Evolutionary conservation across 352 stramenopile species (phyloP).

Genomic region (Thalassiosira mediterranea): DNA sequence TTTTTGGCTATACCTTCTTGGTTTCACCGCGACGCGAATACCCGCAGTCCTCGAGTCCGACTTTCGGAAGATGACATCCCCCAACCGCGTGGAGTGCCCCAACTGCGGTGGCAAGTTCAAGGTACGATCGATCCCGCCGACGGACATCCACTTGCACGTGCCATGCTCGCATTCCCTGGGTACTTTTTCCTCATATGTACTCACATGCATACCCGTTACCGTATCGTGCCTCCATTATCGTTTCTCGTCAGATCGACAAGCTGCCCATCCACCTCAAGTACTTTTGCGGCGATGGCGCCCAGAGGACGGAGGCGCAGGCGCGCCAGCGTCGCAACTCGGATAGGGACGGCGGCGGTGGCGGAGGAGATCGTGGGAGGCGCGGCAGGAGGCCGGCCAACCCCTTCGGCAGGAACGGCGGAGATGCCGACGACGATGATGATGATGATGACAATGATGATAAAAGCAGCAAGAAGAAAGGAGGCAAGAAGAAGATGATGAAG

Average conservation of each 20-base stretch:
- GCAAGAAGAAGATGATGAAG: constrained; percentile 19
- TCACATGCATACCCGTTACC: too few relatives aligned
- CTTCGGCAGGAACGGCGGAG: constrained; percentile 6
- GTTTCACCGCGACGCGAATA: too few relatives aligned
- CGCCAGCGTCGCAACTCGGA: constrained; percentile 80
- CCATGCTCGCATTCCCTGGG: too few relatives aligned
- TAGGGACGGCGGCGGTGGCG: constrained; percentile 17
- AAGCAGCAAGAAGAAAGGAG: constrained; percentile 13
- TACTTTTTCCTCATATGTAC: too few relatives aligned
- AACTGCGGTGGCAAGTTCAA: constrained; percentile 90
- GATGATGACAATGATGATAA: neutral
- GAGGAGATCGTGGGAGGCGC: constrained; percentile 19
- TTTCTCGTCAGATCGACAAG: constrained; percentile 88
- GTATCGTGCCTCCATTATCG: too few relatives aligned
- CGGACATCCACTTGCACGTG: too few relatives aligned
- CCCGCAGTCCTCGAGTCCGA: constrained; percentile 86
- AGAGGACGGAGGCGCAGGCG: constrained; percentile 92
- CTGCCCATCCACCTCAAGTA: constrained; percentile 93
- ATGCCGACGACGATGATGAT: constrained; percentile 9
- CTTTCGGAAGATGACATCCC: constrained; percentile 88
- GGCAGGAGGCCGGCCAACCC: constrained; percentile 14
- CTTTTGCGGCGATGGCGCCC: constrained; percentile 96
- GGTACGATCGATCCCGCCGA: too few relatives aligned
- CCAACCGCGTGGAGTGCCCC: constrained; percentile 90
- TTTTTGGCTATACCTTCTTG: too few relatives aligned